Conservation (phyloP, 371 early-diverging fungal genomes). For the Rhizopus stolonifer region DNA sequence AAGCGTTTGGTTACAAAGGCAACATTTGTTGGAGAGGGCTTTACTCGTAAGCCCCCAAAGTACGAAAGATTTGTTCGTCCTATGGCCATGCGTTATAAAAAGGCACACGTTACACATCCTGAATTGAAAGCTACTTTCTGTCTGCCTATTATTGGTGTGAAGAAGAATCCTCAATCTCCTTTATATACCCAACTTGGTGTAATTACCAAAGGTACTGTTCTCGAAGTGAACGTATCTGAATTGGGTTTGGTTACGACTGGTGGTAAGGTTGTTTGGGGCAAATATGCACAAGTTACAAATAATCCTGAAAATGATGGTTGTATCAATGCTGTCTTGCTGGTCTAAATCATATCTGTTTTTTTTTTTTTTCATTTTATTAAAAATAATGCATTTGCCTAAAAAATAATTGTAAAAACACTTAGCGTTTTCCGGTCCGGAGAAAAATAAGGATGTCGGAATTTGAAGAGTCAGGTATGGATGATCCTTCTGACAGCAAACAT, state of each 20-base stretch:
- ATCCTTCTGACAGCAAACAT: constrained; percentile 12
- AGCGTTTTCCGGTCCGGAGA: too few relatives aligned
- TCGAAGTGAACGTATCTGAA: constrained; percentile 95
- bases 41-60: constrained; percentile 99
- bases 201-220: constrained; percentile 98
- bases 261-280: constrained; percentile 99
- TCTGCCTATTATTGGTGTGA: constrained; percentile 98
- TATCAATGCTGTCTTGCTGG: constrained; percentile 93
- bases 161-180: constrained; percentile 99
- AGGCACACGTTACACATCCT: constrained; percentile 99
- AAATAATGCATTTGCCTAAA: background rate
- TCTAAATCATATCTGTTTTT: constrained; percentile 49
- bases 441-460: background rate
- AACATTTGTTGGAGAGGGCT: constrained; percentile 99
- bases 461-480: constrained; percentile 21
- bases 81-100: constrained; percentile 98
- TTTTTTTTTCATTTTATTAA: background rate
- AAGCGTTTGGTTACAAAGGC: constrained; percentile 99
- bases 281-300: constrained; percentile 98
- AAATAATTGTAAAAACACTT: too few relatives aligned
- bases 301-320: constrained; percentile 97
- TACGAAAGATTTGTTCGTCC: constrained; percentile 99
- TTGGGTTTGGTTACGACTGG: constrained; percentile 97
- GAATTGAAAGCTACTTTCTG: constrained; percentile 99
- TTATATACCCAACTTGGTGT: constrained; percentile 99